Evolutionary conservation across 352 stramenopile genomes (phyloP), one percentile per base, ranked within the genome.

Genomic region (Pythium aphanidermatum): DNA sequence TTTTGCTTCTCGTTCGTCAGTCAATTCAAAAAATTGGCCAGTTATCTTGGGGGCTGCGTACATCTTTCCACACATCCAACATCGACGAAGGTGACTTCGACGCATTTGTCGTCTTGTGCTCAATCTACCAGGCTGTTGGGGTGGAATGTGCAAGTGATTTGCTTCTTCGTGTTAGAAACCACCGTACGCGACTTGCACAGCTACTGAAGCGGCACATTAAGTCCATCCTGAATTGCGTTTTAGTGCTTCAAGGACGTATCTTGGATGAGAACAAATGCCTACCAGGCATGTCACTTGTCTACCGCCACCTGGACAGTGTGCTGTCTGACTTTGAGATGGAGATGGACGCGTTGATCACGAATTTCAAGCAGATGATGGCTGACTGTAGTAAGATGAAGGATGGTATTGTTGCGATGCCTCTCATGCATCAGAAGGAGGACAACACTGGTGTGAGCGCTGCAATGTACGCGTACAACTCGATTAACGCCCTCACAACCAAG

Each of bases 71-170:
- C 52, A 93, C 81, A 31, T 83, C 76, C 9, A 81, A 75, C 9
- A 85, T 89, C 54, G 81, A 93, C 26, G 76, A 90, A 40, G 70
- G 74, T n/a, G 69, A 82, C 43, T 89, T 89, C 43, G 78, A 93
- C 29, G 81, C 78, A 17, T 93, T 86, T 46, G 83, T 88, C 24
- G 80, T 89, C 43, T 46, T 93, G 19, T 93, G 81, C 54, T 88
- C 78, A n/a, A 90, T 93, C 30, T 93, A 93, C 43, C 64, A 85
- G 38, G 58, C 55, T 19, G 65, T 71, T 20, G 72, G 73, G 2
- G 78, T 93, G 2, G 43, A 60, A 29, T 89, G 76, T 23, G 68
- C 72, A 5, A 81, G 65, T 39, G 80, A 89, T 46, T 55, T 93
- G 56, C 58, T 90, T 16, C 62, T 87, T 24, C 81, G 80, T 43